A percentile compares a stretch with the other conserved stretches of the same genome.
These are phyloP conservation scores for Aspergillus ibericus DNA, from an alignment of 2,329 filamentous ascomycete species.

Conservation along the genomic window DNA sequence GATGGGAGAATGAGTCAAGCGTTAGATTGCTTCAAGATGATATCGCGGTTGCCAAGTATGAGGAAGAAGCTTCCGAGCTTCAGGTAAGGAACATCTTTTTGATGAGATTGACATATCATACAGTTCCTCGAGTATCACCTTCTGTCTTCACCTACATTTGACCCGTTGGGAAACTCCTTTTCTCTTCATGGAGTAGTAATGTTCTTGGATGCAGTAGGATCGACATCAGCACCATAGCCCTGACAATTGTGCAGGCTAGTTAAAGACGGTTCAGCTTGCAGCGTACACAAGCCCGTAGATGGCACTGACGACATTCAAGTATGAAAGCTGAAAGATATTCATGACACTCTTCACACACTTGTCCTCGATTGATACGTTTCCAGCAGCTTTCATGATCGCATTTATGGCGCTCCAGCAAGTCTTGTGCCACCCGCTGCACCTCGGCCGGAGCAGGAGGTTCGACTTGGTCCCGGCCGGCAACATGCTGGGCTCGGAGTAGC, in stretches of 20 bases:
- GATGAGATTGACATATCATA: too few relatives aligned
- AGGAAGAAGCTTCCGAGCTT: neutral
- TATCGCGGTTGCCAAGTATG: neutral
- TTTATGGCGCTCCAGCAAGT: constrained; percentile 15
- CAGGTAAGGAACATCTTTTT: neutral
- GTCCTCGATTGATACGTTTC: neutral
- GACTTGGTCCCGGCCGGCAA: neutral
- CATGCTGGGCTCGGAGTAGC: constrained; percentile 7
- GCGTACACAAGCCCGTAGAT: constrained; percentile 6
- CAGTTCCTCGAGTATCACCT: too few relatives aligned
- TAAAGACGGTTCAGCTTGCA: constrained; percentile 17
- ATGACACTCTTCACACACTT: constrained; percentile 10
- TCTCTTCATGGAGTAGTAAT: too few relatives aligned
- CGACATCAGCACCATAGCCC: too few relatives aligned
- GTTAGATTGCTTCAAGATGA: neutral
- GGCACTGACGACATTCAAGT: constrained; percentile 9
- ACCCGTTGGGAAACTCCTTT: too few relatives aligned
- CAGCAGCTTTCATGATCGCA: constrained; percentile 16
- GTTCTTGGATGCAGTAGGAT: too few relatives aligned
- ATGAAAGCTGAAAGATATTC: constrained; percentile 10
- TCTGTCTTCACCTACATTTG: too few relatives aligned
- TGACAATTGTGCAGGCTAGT: neutral
- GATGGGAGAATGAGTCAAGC: neutral
- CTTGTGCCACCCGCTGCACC: constrained; percentile 5
- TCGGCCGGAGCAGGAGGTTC: constrained; percentile 3